These are phyloP conservation scores for Primulina huaijiensis DNA, from an alignment of 257 asterid species.

Conservation along the genomic window DNA sequence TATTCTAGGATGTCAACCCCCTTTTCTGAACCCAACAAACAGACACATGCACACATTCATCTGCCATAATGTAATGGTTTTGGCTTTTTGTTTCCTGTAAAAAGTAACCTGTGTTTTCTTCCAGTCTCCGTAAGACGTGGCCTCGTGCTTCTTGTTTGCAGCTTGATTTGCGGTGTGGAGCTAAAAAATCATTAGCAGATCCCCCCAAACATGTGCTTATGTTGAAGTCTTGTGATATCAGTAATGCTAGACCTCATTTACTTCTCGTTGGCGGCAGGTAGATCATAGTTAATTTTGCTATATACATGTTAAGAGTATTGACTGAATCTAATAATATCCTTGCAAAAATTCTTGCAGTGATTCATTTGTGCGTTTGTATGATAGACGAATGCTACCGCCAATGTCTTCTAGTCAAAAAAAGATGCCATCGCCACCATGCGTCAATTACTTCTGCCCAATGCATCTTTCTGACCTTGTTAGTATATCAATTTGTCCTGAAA, in stretches of 20 bases:
- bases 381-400: constrained; percentile 96
- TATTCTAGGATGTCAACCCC: constrained; percentile 1
- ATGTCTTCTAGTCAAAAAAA: constrained; percentile 82
- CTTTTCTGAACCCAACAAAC: background rate
- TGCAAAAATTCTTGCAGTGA: constrained; percentile 63
- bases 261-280: constrained; percentile 99
- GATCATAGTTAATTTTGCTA: constrained; percentile 23
- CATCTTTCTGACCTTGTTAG: constrained; percentile 89
- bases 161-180: constrained; percentile 95
- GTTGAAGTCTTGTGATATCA: constrained; percentile 89
- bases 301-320: constrained; percentile 5
- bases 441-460: constrained; percentile 92
- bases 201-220: constrained; percentile 79
- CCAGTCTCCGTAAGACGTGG: constrained; percentile 6
- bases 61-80: background rate
- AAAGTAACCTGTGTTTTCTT: background rate
- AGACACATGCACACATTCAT: background rate
- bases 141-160: constrained; percentile 32
- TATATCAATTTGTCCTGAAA: constrained; percentile 21
- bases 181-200: constrained; percentile 75
- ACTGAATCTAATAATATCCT: constrained; percentile 21
- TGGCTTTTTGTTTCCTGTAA: constrained; percentile 7
- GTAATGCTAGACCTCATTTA: constrained; percentile 86
- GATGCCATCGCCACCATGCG: constrained; percentile 84
- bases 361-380: constrained; percentile 94